Evolutionary conservation across 2,329 filamentous ascomycete species (phyloP), one percentile per base, ranked within the genome.

Genomic region (Sclerotiophoma versabilis): DNA sequence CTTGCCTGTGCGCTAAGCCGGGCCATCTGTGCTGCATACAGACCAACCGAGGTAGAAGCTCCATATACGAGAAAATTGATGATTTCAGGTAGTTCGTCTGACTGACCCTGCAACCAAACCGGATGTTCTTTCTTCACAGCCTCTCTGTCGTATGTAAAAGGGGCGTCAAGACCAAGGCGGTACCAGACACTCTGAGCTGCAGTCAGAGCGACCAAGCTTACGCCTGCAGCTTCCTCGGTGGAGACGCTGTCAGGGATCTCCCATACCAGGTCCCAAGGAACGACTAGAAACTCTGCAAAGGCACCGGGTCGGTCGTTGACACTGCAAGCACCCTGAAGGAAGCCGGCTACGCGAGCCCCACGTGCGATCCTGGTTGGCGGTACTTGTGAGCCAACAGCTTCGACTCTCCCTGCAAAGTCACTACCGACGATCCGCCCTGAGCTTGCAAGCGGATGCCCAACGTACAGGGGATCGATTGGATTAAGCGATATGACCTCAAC

Each of bases 251-350:
- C 64, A 0, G 77, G 76, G 0, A 80, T 50, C 1, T 51, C 58
- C 74, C 77, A 79, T 1, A 76, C 62, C 0, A 81, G 65, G 32
- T 79, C 77, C 32, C 64, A 69, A 0, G 70, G 65, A 0, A 68
- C 50, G 0, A 51, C 60, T 9, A 79, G 51, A 41, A 75, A 79
- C 47, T 81, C 77, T 1, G 79, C 74, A 58, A 81, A 82, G 0
- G 78, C 78, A 6, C 79, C 80, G 0, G 78, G 76, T 0, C 76
- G 72, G 4, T 76, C 69, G 44, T 80, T 80, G 6, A 68, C 63
- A 11, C 73, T 76, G 48, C 73, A 76, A 1, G 77, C 78, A 14
- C 77, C 79, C 52, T 80, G 78, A 0, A 79, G 63, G 32, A 80
- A 80, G 0, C 77, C 77, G 1, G 77, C 68, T 0, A 80, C 76